These are phyloP conservation scores for Zasmidium cellare DNA, from an alignment of 2,329 filamentous ascomycete genomes.

Conservation along the genomic window DNA sequence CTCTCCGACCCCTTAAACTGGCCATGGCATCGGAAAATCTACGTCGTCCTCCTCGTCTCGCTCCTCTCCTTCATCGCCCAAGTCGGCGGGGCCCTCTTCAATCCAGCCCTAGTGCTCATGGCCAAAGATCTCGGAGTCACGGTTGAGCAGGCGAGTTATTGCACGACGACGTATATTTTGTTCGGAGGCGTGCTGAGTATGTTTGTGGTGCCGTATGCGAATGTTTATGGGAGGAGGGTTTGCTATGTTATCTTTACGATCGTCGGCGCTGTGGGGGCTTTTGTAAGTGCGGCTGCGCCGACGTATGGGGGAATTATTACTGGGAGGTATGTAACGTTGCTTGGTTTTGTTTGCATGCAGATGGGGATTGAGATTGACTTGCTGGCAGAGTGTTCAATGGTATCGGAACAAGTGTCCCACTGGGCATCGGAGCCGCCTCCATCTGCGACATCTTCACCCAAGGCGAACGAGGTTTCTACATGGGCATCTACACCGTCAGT, in stretches of 20 bases:
- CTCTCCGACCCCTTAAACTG: slow-evolving; percentile 39
- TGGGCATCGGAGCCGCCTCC: slow-evolving; percentile 16
- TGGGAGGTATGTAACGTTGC: neutral
- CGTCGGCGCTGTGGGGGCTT: slow-evolving; percentile 1
- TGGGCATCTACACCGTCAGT: slow-evolving; percentile 20
- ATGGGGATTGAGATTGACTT: no score
- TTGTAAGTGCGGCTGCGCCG: slow-evolving; percentile 9
- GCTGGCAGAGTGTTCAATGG: slow-evolving; percentile 11
- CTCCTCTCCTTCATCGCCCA: slow-evolving; percentile 10
- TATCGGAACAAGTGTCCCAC: slow-evolving; percentile 9
- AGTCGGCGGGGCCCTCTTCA: slow-evolving; percentile 11
- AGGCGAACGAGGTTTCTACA: slow-evolving; percentile 18
- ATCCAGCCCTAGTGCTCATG: slow-evolving; percentile 15
- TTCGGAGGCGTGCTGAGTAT: slow-evolving; percentile 10
- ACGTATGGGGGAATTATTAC: slow-evolving; percentile 13
- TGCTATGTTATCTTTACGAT: slow-evolving; percentile 13
- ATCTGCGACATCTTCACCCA: slow-evolving; percentile 21
- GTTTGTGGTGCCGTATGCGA: slow-evolving; percentile 15
- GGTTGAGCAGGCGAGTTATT: slow-evolving; percentile 12
- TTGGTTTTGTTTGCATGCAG: no score
- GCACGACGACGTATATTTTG: slow-evolving; percentile 12
- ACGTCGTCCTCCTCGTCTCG: slow-evolving; percentile 5
- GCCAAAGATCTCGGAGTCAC: slow-evolving; percentile 11
- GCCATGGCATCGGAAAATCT: neutral
- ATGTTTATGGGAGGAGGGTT: slow-evolving; percentile 15